Evolutionary conservation across 129 eudicot genomes (phyloP).

Genomic region (Arctium minus): DNA sequence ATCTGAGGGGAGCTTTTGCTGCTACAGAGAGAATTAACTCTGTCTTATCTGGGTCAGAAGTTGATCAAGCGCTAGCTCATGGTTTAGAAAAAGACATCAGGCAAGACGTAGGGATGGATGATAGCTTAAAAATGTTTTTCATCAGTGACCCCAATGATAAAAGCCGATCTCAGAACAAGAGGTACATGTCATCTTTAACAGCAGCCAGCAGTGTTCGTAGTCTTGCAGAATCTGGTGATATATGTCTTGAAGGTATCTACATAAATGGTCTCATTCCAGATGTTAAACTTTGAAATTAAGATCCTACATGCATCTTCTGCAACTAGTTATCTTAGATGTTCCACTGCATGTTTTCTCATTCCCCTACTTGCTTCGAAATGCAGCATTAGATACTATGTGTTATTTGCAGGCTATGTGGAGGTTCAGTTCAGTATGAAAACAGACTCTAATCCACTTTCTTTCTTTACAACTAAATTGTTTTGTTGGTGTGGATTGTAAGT

Average conservation of each 20-base stretch:
- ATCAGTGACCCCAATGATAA: slow-evolving; percentile 39
- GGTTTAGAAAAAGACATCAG: slow-evolving; percentile 75
- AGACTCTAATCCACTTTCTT: too few relatives aligned
- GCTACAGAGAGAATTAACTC: slow-evolving; percentile 94
- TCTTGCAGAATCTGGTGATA: slow-evolving; percentile 82
- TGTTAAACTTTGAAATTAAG: not conserved
- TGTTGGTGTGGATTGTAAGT: too few relatives aligned
- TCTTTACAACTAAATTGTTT: too few relatives aligned
- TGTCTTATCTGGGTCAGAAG: slow-evolving; percentile 67
- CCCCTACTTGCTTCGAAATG: not conserved
- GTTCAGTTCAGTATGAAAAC: too few relatives aligned
- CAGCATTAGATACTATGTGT: not conserved
- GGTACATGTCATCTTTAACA: slow-evolving; percentile 80
- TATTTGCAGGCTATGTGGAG: not conserved
- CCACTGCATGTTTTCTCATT: not conserved
- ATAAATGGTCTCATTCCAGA: not conserved
- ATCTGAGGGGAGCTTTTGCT: slow-evolving; percentile 94
- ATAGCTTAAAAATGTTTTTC: slow-evolving; percentile 47
- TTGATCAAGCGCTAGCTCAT: slow-evolving; percentile 81
- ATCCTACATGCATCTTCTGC: not conserved
- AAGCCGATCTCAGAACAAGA: slow-evolving; percentile 32
- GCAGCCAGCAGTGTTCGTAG: slow-evolving; percentile 58
- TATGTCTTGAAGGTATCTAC: slow-evolving; percentile 76
- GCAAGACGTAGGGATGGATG: slow-evolving; percentile 39
- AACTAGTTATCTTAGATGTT: not conserved